Evolutionary conservation across 257 asterid species (phyloP).

Genomic region (Solanum etuberosum): DNA sequence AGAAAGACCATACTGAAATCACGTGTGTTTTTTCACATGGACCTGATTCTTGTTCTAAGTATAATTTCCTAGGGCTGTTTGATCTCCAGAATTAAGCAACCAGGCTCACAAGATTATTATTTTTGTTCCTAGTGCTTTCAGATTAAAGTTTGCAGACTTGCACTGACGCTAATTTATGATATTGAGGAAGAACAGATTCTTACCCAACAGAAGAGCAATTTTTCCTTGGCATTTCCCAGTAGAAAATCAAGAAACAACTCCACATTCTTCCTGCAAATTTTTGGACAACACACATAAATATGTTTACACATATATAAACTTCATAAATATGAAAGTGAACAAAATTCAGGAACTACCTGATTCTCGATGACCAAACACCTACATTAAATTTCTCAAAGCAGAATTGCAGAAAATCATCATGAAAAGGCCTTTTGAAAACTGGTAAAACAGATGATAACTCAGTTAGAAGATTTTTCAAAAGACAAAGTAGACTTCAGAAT

Average conservation of each 20-base stretch:
- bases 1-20: neutral
- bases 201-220: conserved; percentile 75
- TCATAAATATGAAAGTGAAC: neutral
- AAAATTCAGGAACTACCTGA: conserved; percentile 43
- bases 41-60: neutral
- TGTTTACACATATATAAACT: neutral
- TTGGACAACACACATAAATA: neutral
- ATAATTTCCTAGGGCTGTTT: neutral
- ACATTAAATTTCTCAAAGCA: conserved; percentile 70
- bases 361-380: conserved; percentile 80
- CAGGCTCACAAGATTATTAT: neutral
- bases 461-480: conserved; percentile 13
- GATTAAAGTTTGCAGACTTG: neutral
- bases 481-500: conserved; percentile 1
- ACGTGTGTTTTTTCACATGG: neutral
- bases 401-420: conserved; percentile 69
- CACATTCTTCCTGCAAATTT: conserved; percentile 59
- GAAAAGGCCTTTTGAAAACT: conserved; percentile 84
- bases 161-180: neutral
- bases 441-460: conserved; percentile 10
- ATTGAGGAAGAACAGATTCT: conserved; percentile 7
- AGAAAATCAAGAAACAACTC: conserved; percentile 55
- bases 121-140: neutral
- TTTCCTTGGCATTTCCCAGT: conserved; percentile 42
- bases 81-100: neutral